Conservation (phyloP, 208 protist species). For the Sergeia podlipaevii region DNA sequence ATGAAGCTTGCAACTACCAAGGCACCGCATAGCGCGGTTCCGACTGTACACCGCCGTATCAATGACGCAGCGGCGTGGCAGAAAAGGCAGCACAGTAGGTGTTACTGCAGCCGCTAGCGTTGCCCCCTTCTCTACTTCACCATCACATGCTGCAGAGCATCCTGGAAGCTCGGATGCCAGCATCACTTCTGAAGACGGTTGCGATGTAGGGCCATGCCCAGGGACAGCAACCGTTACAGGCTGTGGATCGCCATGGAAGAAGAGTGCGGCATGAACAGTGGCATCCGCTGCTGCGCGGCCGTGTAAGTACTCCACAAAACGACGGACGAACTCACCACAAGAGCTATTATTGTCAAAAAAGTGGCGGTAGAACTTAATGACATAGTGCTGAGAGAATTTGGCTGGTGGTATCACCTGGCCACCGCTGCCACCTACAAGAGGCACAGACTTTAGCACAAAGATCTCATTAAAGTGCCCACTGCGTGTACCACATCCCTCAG, state of each 20-base stretch:
- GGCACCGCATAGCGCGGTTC: constrained; percentile 77
- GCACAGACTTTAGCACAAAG: constrained; percentile 43
- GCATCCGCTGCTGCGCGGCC: constrained; percentile 3
- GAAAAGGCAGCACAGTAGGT: constrained; percentile 39
- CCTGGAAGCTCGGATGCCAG: too few relatives aligned
- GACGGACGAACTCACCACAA: constrained; percentile 50
- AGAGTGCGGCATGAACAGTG: constrained; percentile 46
- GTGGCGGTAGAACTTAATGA: constrained; percentile 47
- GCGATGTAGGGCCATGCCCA: not conserved
- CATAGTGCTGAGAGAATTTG: constrained; percentile 89
- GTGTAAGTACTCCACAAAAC: constrained; percentile 58
- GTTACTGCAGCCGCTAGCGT: not conserved
- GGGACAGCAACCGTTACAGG: not conserved
- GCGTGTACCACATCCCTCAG: not conserved
- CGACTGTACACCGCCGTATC: constrained; percentile 79
- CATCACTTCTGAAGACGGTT: not conserved
- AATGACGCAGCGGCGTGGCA: constrained; percentile 60
- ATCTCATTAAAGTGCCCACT: constrained; percentile 24
- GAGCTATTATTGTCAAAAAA: constrained; percentile 45
- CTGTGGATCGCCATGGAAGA: constrained; percentile 50
- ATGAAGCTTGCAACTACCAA: constrained; percentile 75
- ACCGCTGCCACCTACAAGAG: not conserved
- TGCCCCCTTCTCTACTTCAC: not conserved
- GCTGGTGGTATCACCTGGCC: not conserved
- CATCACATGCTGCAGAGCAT: not conserved